Base-by-base conservation (phyloP, 768 basidiomycete genomes). In the Mycena rosella region DNA sequence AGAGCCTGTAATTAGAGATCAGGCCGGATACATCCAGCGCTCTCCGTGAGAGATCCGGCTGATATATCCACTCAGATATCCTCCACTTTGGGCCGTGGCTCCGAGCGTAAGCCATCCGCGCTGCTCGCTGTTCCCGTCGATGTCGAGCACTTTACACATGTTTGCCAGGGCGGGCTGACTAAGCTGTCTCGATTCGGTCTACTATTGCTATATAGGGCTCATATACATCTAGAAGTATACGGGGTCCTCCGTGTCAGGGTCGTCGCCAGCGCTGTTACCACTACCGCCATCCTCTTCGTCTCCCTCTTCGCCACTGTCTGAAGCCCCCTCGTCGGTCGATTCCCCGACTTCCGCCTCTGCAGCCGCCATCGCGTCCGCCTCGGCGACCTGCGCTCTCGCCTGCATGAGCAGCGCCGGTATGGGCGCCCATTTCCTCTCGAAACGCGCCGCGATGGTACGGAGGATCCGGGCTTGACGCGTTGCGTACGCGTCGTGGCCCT, bases 401-500 rank as follows among this genome's bases (percentile, higher is more conserved):
- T 32, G 20, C 18, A 3, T n/a, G 22, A 60, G 9, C 9, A 60
- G 32, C 1, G 11, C 13, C 11, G 44, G 27, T 1, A 60, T 44
- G 14, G 14, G 13, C 11, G 24, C 45, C 59, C 59, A 60, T 22
- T 60, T 60, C 48, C 7, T 5, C 48, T 60, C 48, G 48, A 60
- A 60, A 17, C 48, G 59, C 14, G 13, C 6, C 4, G 59, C 59
- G 36, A 60, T 60, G 5, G 6, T 7, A 0, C 59, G 59, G 20
- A 60, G 34, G 4, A 60, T 36, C 15, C 26, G 32, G 2, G 59
- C 59, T 24, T 60, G 59, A 29, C 59, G 59, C 2, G 58, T 48
- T 1, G 58, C 58, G 20, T 60, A 60, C 10, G 47, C 59, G 38
- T 60, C 59, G 26, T 49, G 49, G 15, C 59, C 59, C 36, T 60